Percentiles rank a stretch among this genome's conserved stretches.
Conservation (phyloP, 371 early-diverging fungal species). For the Neoconidiobolus thromboides region DNA sequence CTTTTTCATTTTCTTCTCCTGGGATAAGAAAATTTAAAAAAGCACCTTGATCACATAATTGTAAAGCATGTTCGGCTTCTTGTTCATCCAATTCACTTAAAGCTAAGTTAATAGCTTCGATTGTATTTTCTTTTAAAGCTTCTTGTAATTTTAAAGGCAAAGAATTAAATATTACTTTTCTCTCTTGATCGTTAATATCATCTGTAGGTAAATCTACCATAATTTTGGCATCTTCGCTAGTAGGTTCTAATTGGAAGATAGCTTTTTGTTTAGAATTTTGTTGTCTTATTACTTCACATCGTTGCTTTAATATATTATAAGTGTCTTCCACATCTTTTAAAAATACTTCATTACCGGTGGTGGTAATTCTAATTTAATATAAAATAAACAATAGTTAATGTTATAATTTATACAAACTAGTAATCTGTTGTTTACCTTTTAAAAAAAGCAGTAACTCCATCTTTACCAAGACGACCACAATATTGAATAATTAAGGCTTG, state of each 20-base stretch:
- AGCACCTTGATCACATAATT: conserved; percentile 51
- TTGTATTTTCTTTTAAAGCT: conserved; percentile 49
- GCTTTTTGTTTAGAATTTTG: background rate
- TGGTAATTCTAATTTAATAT: no score
- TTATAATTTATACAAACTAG: no score
- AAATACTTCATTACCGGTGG: conserved; percentile 46
- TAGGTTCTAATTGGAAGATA: background rate
- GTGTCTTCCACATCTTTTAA: conserved; percentile 62
- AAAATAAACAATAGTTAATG: no score
- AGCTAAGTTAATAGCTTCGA: conserved; percentile 65
- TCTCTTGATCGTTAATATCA: conserved; percentile 24
- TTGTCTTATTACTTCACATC: conserved; percentile 47
- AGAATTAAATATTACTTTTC: conserved; percentile 38
- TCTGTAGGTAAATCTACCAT: conserved; percentile 13
- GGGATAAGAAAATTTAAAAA: conserved; percentile 32
- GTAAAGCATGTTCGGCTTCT: conserved; percentile 51
- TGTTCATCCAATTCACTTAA: conserved; percentile 40
- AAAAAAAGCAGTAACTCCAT: conserved; percentile 77
- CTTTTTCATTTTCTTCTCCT: background rate
- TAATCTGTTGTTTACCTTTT: conserved; percentile 23
- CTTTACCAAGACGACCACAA: conserved; percentile 55
- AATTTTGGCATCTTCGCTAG: background rate
- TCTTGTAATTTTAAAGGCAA: conserved; percentile 53
- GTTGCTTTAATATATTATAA: conserved; percentile 51
- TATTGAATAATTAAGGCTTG: conserved; percentile 71